A percentile compares a stretch with the other conserved stretches of the same genome.
phyloP scores from a whole-genome alignment of 2,329 filamentous ascomycete genomes.

The Colletotrichum musae region DNA sequence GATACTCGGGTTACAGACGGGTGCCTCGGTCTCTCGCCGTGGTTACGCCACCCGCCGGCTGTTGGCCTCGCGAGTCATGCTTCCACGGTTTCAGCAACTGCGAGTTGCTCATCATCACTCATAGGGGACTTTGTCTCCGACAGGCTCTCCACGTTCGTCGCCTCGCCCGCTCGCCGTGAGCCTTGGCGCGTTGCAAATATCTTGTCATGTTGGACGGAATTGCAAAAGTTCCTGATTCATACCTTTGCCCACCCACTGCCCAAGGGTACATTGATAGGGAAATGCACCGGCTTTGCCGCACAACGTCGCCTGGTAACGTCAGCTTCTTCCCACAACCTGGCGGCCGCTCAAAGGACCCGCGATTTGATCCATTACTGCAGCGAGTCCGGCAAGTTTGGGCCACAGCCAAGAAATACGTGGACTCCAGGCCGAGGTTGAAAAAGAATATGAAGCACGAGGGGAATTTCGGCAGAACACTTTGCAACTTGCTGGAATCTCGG shows the following conservation, averaged over 20 bases:
- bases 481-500: neutral
- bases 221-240: slow-evolving; percentile 37
- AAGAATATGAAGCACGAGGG: neutral
- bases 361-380: slow-evolving; percentile 10
- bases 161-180: slow-evolving; percentile 11
- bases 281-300: slow-evolving; percentile 33
- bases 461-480: neutral
- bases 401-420: slow-evolving; percentile 7
- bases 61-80: slow-evolving; percentile 32
- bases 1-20: slow-evolving; percentile 27
- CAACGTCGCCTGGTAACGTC: slow-evolving; percentile 29
- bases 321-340: slow-evolving; percentile 12
- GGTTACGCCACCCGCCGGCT: slow-evolving; percentile 18
- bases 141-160: slow-evolving; percentile 14
- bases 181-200: slow-evolving; percentile 28
- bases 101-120: slow-evolving; percentile 30
- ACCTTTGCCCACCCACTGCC: slow-evolving; percentile 25
- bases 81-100: slow-evolving; percentile 11
- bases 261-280: slow-evolving; percentile 27
- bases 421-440: slow-evolving; percentile 17
- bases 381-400: slow-evolving; percentile 5
- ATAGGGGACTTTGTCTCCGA: slow-evolving; percentile 12
- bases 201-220: slow-evolving; percentile 31
- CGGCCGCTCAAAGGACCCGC: slow-evolving; percentile 27
- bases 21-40: slow-evolving; percentile 34